These are phyloP conservation scores for Solanum neorickii DNA, from an alignment of 257 asterid species.

Conservation along the genomic window DNA sequence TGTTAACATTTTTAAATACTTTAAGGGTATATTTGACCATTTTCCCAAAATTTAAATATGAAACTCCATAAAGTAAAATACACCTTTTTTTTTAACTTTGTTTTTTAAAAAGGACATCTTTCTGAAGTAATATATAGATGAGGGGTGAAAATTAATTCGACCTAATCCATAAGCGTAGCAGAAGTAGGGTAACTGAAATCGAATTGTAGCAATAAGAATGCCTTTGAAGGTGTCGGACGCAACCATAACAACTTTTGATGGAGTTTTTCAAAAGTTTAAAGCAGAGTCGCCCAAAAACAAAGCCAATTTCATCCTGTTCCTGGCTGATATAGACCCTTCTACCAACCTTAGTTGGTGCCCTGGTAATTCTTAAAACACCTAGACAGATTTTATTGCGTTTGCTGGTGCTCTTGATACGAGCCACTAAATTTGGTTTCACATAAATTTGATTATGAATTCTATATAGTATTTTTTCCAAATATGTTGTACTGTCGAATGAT, in stretches of 20 bases:
- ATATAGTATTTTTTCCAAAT: not conserved
- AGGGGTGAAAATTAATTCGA: not conserved
- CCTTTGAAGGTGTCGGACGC: constrained; percentile 71
- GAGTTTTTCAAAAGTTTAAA: constrained; percentile 39
- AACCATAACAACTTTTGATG: constrained; percentile 49
- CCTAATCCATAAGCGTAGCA: not conserved
- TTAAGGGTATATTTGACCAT: too few species aligned
- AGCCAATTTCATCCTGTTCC: constrained; percentile 72
- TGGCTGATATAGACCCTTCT: constrained; percentile 82
- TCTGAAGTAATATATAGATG: not conserved
- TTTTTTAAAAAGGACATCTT: too few species aligned
- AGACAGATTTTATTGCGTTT: not conserved
- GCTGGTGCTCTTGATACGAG: not conserved
- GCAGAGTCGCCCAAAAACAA: constrained; percentile 44
- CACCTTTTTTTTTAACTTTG: too few species aligned
- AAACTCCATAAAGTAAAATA: too few species aligned
- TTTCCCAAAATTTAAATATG: too few species aligned
- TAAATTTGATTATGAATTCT: not conserved
- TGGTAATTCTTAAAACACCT: constrained; percentile 25
- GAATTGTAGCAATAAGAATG: constrained; percentile 20
- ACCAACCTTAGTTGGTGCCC: constrained; percentile 96
- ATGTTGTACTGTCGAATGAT: not conserved
- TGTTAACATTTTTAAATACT: too few species aligned
- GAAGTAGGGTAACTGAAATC: not conserved
- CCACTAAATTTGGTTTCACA: not conserved